A percentile compares a stretch with the other conserved stretches of the same genome.
phyloP scores from a whole-genome alignment of 257 asterid species.

The Penstemon eatonii region DNA sequence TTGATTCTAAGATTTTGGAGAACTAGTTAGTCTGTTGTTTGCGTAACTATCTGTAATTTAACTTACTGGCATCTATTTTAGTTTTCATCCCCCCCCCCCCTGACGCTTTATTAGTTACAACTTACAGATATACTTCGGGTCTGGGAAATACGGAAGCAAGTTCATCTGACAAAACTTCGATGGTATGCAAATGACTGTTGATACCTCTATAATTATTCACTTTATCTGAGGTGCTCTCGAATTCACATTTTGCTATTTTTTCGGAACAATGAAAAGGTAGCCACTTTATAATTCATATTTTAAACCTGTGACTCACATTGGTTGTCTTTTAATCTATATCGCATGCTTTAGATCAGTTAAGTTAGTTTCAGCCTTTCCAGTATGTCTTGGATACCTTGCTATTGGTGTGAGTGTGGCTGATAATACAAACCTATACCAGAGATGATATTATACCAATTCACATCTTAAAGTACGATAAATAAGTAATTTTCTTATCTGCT shows the following conservation, averaged over 20 bases:
- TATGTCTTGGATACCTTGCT: conserved; percentile 2
- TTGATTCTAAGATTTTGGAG: conserved; percentile 3
- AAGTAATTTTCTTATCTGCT: background rate
- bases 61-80: conserved; percentile 12
- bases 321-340: background rate
- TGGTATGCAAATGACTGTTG: conserved; percentile 47
- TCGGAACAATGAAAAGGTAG: background rate
- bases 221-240: conserved; percentile 6
- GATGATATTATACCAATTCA: conserved; percentile 8
- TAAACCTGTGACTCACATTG: background rate
- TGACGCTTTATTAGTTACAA: conserved; percentile 34
- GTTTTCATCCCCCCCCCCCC: conserved; percentile 18
- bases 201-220: background rate
- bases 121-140: conserved; percentile 44
- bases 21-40: conserved; percentile 11
- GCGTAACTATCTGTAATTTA: background rate
- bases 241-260: background rate
- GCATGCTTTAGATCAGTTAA: background rate
- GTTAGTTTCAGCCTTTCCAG: background rate
- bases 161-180: conserved; percentile 46
- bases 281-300: background rate
- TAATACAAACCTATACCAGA: background rate
- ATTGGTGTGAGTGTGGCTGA: background rate
- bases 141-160: conserved; percentile 35
- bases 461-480: background rate